Percentiles rank a stretch among this genome's conserved stretches.
These are phyloP conservation scores for Andrographis paniculata DNA, from an alignment of 305 asterid species.

Conservation along the genomic window DNA sequence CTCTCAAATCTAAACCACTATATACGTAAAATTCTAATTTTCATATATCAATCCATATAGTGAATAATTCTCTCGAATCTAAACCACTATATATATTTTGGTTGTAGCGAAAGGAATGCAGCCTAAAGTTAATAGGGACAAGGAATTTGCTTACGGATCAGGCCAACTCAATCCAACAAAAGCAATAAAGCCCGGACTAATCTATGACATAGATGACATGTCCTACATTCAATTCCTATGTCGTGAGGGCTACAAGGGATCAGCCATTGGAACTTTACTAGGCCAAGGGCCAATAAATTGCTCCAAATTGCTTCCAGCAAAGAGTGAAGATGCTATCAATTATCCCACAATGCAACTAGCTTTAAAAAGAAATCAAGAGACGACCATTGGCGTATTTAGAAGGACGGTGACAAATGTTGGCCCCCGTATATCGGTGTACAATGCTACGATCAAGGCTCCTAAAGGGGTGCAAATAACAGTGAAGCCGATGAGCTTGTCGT, in stretches of 20 bases:
- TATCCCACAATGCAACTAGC: constrained; percentile 81
- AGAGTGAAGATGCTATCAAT: constrained; percentile 66
- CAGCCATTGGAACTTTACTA: constrained; percentile 43
- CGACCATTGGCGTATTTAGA: constrained; percentile 51
- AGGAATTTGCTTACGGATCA: constrained; percentile 76
- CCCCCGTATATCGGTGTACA: constrained; percentile 34
- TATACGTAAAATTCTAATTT: too few relatives aligned
- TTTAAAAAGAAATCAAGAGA: constrained; percentile 39
- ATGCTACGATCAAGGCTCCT: constrained; percentile 60
- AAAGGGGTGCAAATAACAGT: constrained; percentile 57
- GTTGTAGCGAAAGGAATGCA: constrained; percentile 46
- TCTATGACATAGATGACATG: constrained; percentile 72
- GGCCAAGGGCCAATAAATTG: constrained; percentile 43
- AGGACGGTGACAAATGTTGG: constrained; percentile 72
- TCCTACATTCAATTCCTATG: constrained; percentile 75
- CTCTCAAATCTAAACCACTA: too few relatives aligned
- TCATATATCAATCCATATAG: too few relatives aligned
- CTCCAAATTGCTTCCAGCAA: constrained; percentile 52
- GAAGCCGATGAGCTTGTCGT: constrained; percentile 44
- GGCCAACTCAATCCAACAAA: constrained; percentile 64
- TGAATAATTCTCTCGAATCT: too few relatives aligned
- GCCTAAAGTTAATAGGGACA: constrained; percentile 45
- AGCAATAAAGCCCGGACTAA: constrained; percentile 73
- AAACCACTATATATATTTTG: too few relatives aligned
- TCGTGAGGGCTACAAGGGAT: constrained; percentile 52